Evolutionary conservation across 2,329 filamentous ascomycete genomes (phyloP).

Genomic region (Gaeumannomyces tritici): DNA sequence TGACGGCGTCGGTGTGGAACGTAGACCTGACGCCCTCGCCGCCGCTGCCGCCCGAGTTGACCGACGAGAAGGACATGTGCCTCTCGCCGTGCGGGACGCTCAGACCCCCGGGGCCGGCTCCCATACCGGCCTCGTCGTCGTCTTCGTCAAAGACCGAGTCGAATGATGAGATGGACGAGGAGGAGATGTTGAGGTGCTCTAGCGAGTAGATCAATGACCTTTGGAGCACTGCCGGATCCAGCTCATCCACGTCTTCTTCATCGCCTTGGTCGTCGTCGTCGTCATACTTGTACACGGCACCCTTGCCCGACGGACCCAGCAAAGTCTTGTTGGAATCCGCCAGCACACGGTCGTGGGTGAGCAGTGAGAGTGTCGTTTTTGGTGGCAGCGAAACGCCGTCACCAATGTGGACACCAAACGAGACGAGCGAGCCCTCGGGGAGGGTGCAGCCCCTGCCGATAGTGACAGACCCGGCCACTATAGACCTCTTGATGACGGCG

Average conservation of each 20-base stretch:
- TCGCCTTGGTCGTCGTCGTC: constrained; percentile 37
- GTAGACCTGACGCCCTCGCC: constrained; percentile 27
- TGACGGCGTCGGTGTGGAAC: constrained; percentile 82
- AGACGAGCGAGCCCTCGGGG: constrained; percentile 66
- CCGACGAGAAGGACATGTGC: background rate
- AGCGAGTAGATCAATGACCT: constrained; percentile 46
- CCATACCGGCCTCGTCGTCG: constrained; percentile 38
- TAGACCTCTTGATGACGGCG: constrained; percentile 57
- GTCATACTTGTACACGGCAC: constrained; percentile 39
- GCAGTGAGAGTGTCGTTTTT: constrained; percentile 25
- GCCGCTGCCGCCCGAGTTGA: constrained; percentile 24
- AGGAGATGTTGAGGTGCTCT: constrained; percentile 41
- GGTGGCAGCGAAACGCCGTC: constrained; percentile 41
- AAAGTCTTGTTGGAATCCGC: constrained; percentile 31
- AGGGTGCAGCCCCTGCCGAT: constrained; percentile 65
- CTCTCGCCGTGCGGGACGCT: constrained; percentile 15
- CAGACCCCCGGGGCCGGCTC: constrained; percentile 13
- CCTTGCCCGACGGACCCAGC: constrained; percentile 41
- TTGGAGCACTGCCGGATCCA: constrained; percentile 41
- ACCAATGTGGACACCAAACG: constrained; percentile 64
- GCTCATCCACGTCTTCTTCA: constrained; percentile 29
- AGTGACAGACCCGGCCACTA: constrained; percentile 64
- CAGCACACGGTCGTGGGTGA: constrained; percentile 25
- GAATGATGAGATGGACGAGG: constrained; percentile 46
- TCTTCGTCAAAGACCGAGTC: constrained; percentile 58